phyloP scores from a whole-genome alignment of 768 basidiomycete genomes.

The Obba rivulosa region DNA sequence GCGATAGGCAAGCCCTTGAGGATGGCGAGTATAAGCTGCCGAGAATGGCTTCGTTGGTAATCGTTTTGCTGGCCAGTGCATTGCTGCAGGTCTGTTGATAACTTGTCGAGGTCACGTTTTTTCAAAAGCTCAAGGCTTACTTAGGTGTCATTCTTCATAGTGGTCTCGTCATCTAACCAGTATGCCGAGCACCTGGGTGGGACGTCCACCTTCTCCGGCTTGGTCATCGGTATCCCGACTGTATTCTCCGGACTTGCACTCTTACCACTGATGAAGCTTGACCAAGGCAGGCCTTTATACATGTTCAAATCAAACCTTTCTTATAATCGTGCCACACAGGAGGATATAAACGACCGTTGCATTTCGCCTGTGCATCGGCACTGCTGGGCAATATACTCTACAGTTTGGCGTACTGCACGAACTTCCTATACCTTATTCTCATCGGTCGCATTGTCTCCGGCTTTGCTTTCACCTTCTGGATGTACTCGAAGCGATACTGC shows the following conservation, averaged over 20 bases:
- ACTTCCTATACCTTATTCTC: conserved; percentile 65
- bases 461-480: conserved; percentile 54
- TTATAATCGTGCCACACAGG: conserved; percentile 32
- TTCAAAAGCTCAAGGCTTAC: neutral
- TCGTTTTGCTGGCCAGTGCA: neutral
- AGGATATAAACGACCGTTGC: conserved; percentile 47
- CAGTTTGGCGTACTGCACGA: conserved; percentile 51
- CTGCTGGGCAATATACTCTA: conserved; percentile 57
- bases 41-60: no score
- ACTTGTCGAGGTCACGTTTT: neutral
- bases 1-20: no score
- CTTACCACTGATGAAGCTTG: conserved; percentile 48
- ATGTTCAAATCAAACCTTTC: conserved; percentile 1
- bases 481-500: conserved; percentile 69
- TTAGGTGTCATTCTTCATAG: conserved; percentile 63
- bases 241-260: conserved; percentile 54
- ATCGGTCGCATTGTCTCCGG: conserved; percentile 64
- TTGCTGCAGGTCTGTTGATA: neutral
- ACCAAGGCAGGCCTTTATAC: conserved; percentile 40
- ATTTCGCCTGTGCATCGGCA: conserved; percentile 46
- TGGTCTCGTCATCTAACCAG: conserved; percentile 59
- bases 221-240: conserved; percentile 65
- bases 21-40: no score
- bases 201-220: conserved; percentile 62
- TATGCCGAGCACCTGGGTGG: conserved; percentile 63